A percentile compares a stretch with the other conserved stretches of the same genome.
These are phyloP conservation scores for Saturnispora gosingensis DNA, from an alignment of 805 yeast species.

Conservation along the genomic window DNA sequence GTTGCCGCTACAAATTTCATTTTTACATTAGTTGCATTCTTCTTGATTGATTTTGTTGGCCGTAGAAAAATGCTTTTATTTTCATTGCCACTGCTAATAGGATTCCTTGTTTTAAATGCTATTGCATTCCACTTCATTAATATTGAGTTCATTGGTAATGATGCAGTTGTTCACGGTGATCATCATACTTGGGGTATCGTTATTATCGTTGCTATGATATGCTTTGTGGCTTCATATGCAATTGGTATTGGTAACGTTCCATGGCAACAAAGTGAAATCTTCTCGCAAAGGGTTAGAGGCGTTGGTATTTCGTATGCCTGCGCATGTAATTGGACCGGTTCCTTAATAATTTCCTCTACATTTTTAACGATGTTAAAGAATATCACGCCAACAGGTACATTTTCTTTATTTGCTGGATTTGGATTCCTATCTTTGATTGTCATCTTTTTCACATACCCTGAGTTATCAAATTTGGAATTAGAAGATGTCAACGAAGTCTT, in stretches of 20 bases:
- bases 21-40: slow-evolving; percentile 77
- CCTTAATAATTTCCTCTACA: slow-evolving; percentile 81
- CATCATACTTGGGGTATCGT: slow-evolving; percentile 82
- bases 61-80: slow-evolving; percentile 70
- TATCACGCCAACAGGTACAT: slow-evolving; percentile 93
- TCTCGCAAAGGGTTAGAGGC: slow-evolving; percentile 90
- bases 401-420: slow-evolving; percentile 80
- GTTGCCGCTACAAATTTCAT: slow-evolving; percentile 92
- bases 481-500: slow-evolving; percentile 85
- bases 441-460: slow-evolving; percentile 83
- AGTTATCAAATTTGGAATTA: slow-evolving; percentile 77
- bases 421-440: slow-evolving; percentile 63
- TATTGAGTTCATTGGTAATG: slow-evolving; percentile 44
- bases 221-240: slow-evolving; percentile 84
- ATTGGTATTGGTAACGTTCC: slow-evolving; percentile 96
- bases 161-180: slow-evolving; percentile 35
- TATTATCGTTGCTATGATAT: slow-evolving; percentile 75
- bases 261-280: slow-evolving; percentile 95
- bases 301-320: slow-evolving; percentile 87
- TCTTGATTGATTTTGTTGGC: slow-evolving; percentile 80
- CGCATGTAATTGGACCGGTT: slow-evolving; percentile 93
- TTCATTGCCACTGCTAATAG: no score
- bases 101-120: no score
- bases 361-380: slow-evolving; percentile 89
- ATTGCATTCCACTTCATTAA: slow-evolving; percentile 85